Evolutionary conservation across 768 basidiomycete genomes (phyloP).

Genomic region (Tephrocybe sp.): DNA sequence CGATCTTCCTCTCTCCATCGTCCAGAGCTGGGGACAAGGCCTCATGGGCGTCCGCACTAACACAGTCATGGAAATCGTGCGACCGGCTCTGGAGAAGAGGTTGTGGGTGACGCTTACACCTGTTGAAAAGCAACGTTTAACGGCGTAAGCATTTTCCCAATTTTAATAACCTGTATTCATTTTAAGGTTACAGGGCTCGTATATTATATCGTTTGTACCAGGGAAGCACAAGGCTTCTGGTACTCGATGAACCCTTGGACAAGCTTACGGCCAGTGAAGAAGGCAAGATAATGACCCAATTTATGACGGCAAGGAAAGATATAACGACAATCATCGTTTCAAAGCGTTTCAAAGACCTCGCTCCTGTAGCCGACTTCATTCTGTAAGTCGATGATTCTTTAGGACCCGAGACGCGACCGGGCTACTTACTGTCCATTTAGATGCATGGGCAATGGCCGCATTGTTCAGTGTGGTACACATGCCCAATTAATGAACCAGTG

Average conservation of each 20-base stretch:
- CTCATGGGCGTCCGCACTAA: neutral
- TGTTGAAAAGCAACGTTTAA: neutral
- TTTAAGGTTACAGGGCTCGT: neutral
- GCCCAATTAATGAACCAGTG: neutral
- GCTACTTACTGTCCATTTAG: neutral
- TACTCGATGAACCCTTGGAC: slow-evolving; percentile 4
- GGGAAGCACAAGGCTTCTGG: slow-evolving; percentile 1
- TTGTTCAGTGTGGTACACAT: slow-evolving; percentile 3
- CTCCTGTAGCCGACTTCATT: slow-evolving; percentile 2
- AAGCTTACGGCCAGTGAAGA: slow-evolving; percentile 3
- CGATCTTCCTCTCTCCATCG: neutral
- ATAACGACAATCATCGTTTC: slow-evolving; percentile 8
- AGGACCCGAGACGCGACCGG: neutral
- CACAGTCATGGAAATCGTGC: neutral
- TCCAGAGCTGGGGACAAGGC: neutral
- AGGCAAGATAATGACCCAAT: neutral
- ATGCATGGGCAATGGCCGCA: slow-evolving; percentile 9
- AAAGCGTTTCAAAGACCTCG: slow-evolving; percentile 1
- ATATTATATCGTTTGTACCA: slow-evolving; percentile 2
- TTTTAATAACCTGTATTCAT: neutral
- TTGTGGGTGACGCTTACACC: neutral
- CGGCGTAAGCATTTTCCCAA: neutral
- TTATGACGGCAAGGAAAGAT: neutral
- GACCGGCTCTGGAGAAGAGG: neutral
- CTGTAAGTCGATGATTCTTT: neutral